Base-by-base conservation (phyloP, 179 eudicot species). In the Silene noctiflora region DNA sequence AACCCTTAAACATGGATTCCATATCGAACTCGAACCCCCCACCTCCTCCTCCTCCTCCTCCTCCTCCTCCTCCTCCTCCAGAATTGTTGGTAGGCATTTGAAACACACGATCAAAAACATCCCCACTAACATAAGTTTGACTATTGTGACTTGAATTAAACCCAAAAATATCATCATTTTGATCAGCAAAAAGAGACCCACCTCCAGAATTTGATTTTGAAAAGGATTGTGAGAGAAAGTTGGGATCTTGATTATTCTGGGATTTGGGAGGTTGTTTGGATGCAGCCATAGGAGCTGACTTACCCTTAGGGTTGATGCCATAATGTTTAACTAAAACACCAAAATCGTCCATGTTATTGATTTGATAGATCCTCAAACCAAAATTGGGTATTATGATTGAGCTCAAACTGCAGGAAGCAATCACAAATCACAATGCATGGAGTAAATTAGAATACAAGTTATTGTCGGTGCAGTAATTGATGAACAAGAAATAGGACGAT, bases 321-420 rank as follows among this genome's bases (percentile, higher is more conserved):
- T 85, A 91, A 76, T 89, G 84, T 76, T 89, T 86, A 1, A 94
- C 98, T 84, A 94, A 80, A 69, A 87, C 93, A 64, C 95, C 98
- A 69, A 94, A 94, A 76, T 91, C 85, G 80, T 90, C 95, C 92
- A 90, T 90, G 16, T 33, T 67, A 51, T 71, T 13, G 42, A 35
- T 22, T 29, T 29, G 33, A 29, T 29, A 6, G 25, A 53, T 71
- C 59, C 25, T 9, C n/a, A 2, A 56, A 14, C 33, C 33, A 29
- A 29, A 29, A 29, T 33, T 58, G 69, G 65, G 56, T 71, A 3
- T 31, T 0, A 9, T 0, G 48, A 76, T 59, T 20, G 66, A 67
- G 71, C 80, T 72, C 11, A 67, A 66, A 73, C 51, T 64, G 68
- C 22, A 71, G 33, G 46, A 55, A 81, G 42, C 42, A 35, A 35